Evolutionary conservation across 306 rosid species (phyloP), one percentile per base, ranked within the genome.

Genomic region (Cucumis cinereus): DNA sequence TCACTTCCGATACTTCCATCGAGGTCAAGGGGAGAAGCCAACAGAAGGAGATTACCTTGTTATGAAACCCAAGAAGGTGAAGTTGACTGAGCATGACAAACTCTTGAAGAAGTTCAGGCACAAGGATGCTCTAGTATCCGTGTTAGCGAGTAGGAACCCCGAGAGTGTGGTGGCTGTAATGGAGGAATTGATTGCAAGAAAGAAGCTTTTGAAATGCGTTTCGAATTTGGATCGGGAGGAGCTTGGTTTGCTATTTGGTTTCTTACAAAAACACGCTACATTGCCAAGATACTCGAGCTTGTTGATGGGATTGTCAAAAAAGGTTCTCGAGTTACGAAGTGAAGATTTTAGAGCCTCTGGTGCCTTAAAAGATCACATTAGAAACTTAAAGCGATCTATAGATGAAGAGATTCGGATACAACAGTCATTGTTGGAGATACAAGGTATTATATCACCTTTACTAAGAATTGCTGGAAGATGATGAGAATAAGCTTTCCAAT

Each of bases 11-110:
- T 94, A 94, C 81, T 94, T 92, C 24, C 89, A 79, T 0, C 90
- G 99, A 83, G 97, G 96, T 56, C 99, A 94, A 73, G 89, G 96
- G 1, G 92, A 84, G 85, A 91, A 88, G 80, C 93, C 97, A 0
- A 68, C 89, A 0, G 83, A 83, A 73, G 88, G 89, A 22, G 98
- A 94, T 80, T 89, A 84, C 78, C 58, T 93, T 81, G 84, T 90
- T 49, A 75, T 81, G 88, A 86, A 50, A 81, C 87, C 80, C 0
- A 90, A 84, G 69, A 92, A 80, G 71, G 82, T 78, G 80, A 91
- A 88, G 84, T 66, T 91, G 81, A 76, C 87, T 0, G 83, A 84
- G 79, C 93, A 89, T 30, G 99, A 94, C 75, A 90, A 80, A 84
- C 86, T 90, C 73, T 79, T 92, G 92, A 90, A 90, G 60, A 89